Conservation (phyloP, 2,329 filamentous ascomycete species). For the Amphichorda felina region DNA sequence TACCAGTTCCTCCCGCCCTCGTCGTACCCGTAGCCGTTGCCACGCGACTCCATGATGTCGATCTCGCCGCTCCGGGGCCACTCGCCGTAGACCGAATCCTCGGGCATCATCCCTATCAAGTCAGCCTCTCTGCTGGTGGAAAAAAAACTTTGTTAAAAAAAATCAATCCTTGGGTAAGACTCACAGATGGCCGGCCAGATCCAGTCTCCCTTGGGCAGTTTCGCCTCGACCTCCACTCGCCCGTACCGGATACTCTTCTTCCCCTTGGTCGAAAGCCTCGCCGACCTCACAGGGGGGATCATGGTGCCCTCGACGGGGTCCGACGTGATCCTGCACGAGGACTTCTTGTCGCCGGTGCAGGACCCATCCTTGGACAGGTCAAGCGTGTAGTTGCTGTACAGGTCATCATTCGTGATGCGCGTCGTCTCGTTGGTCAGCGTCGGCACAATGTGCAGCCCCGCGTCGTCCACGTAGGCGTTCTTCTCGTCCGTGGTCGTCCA, state of each 20-base stretch:
- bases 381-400: constrained; percentile 26
- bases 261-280: constrained; percentile 32
- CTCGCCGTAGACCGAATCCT: constrained; percentile 34
- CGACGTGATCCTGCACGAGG: constrained; percentile 24
- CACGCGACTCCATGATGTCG: constrained; percentile 37
- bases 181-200: constrained; percentile 35
- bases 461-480: constrained; percentile 33
- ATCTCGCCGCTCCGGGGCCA: constrained; percentile 43
- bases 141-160: not conserved
- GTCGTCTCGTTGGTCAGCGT: constrained; percentile 32
- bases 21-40: constrained; percentile 26
- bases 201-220: constrained; percentile 41
- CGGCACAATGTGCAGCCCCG: constrained; percentile 42
- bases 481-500: constrained; percentile 36
- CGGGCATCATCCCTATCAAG: constrained; percentile 29
- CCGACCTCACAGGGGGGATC: constrained; percentile 36
- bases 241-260: constrained; percentile 33
- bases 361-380: constrained; percentile 28
- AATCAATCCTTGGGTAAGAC: constrained; percentile 1
- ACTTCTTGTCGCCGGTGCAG: constrained; percentile 25
- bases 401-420: constrained; percentile 21
- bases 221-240: constrained; percentile 39
- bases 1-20: constrained; percentile 28
- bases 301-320: no score
- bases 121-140: not conserved